Evolutionary conservation across 2,329 filamentous ascomycete species (phyloP).

Genomic region (Epichloe festucae): DNA sequence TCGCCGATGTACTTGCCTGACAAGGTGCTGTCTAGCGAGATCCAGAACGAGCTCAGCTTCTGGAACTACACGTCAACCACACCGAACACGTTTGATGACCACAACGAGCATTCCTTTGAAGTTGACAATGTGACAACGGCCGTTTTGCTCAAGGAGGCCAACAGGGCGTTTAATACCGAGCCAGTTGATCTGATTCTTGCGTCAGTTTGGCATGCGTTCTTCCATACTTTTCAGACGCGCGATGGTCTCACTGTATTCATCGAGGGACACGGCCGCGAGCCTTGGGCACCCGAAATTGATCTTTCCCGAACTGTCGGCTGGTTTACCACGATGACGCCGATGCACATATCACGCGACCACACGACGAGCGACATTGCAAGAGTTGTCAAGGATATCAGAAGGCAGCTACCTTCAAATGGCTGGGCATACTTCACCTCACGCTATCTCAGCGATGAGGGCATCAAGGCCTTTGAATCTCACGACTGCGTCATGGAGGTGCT

Average conservation of each 20-base stretch:
- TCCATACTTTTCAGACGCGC: constrained; percentile 13
- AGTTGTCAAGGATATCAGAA: constrained; percentile 1
- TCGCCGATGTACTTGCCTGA: neutral
- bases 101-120: constrained; percentile 1
- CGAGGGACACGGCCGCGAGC: constrained; percentile 16
- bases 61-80: neutral
- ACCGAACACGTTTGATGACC: constrained; percentile 1
- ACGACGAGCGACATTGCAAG: neutral
- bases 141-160: neutral
- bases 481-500: constrained; percentile 2
- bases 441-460: neutral
- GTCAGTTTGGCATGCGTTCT: constrained; percentile 17
- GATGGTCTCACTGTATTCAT: constrained; percentile 17
- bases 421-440: constrained; percentile 3
- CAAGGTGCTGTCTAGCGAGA: neutral
- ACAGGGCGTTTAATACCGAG: constrained; percentile 11
- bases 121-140: neutral
- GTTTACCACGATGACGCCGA: constrained; percentile 21
- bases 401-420: constrained; percentile 1
- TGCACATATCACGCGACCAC: neutral
- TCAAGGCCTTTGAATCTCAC: neutral
- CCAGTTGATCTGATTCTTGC: constrained; percentile 21
- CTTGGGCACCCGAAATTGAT: constrained; percentile 16
- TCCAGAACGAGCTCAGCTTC: neutral
- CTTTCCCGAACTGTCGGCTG: constrained; percentile 23